Percentiles rank a stretch among this genome's conserved stretches.
These are phyloP conservation scores for Ambrosiella beaveri DNA, from an alignment of 2,329 filamentous ascomycete species.

Conservation along the genomic window DNA sequence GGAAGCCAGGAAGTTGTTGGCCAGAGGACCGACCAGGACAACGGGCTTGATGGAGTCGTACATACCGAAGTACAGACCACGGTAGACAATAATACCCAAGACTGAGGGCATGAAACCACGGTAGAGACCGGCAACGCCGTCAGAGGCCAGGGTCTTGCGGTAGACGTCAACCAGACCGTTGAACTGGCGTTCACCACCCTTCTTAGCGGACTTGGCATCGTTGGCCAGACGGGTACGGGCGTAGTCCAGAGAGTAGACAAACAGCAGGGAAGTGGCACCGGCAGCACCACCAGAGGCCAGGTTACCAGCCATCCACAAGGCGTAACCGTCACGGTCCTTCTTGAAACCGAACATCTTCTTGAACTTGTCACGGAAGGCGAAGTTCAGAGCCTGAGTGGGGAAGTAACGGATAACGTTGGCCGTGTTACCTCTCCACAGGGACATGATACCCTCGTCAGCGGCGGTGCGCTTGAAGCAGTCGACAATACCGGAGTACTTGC, in stretches of 20 bases:
- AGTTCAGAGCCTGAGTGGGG: constrained; percentile 99
- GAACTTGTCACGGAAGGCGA: constrained; percentile 99
- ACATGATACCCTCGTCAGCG: constrained; percentile 79
- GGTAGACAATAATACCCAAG: constrained; percentile 98
- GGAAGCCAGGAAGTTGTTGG: constrained; percentile 98
- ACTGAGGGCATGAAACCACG: constrained; percentile 99
- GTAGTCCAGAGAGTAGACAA: constrained; percentile 99
- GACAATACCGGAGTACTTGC: constrained; percentile 81
- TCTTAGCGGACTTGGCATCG: constrained; percentile 98
- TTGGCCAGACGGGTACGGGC: constrained; percentile 99
- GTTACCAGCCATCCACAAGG: constrained; percentile 99
- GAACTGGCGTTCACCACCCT: constrained; percentile 97
- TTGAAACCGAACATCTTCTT: constrained; percentile 99
- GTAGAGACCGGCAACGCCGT: constrained; percentile 99
- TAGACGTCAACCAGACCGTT: constrained; percentile 99
- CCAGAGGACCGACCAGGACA: constrained; percentile 73
- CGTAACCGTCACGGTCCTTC: constrained; percentile 98
- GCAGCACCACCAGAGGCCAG: constrained; percentile 99
- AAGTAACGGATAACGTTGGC: constrained; percentile 99
- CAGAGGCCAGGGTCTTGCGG: constrained; percentile 97
- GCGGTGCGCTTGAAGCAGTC: constrained; percentile 94
- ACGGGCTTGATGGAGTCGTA: constrained; percentile 99
- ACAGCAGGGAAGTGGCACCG: constrained; percentile 98
- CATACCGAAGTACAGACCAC: constrained; percentile 99
- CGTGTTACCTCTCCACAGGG: constrained; percentile 99